phyloP scores from a whole-genome alignment of 192 early-diverging fungal genomes.

The Backusella liffmaniae region DNA sequence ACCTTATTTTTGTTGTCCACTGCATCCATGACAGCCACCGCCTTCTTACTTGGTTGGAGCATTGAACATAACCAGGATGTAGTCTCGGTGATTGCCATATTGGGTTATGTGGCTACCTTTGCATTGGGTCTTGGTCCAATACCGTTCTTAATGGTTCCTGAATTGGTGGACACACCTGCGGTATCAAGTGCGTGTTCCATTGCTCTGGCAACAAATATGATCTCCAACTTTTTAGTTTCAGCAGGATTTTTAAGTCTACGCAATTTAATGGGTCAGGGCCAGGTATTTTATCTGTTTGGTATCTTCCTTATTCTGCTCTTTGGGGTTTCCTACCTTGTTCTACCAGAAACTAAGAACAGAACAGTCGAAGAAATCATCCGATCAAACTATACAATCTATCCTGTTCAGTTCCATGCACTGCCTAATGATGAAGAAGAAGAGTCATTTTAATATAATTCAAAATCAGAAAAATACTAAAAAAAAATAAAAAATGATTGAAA shows the following conservation, averaged over 20 bases:
- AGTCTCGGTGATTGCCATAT: conserved; percentile 58
- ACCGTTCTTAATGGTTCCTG: conserved; percentile 75
- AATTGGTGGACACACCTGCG: conserved; percentile 69
- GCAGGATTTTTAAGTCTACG: conserved; percentile 58
- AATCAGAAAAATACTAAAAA: neutral
- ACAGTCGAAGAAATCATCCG: conserved; percentile 51
- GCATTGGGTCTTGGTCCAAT: conserved; percentile 82
- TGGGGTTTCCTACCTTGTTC: conserved; percentile 44
- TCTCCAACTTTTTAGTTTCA: conserved; percentile 63
- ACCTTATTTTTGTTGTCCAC: conserved; percentile 64
- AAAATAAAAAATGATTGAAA: neutral
- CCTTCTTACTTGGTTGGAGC: conserved; percentile 59
- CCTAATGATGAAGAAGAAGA: neutral
- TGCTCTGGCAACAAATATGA: conserved; percentile 64
- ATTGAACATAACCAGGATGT: conserved; percentile 31
- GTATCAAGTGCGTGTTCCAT: conserved; percentile 64
- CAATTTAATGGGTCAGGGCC: conserved; percentile 47
- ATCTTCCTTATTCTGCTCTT: conserved; percentile 31
- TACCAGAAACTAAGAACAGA: conserved; percentile 74
- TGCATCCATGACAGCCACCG: conserved; percentile 55
- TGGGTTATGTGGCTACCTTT: conserved; percentile 78
- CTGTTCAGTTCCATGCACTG: neutral
- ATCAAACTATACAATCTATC: conserved; percentile 24
- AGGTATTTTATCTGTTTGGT: conserved; percentile 68
- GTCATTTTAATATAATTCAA: neutral